Evolutionary conservation across 2,329 filamentous ascomycete species (phyloP).

Genomic region (Scytalidium lignicola): DNA sequence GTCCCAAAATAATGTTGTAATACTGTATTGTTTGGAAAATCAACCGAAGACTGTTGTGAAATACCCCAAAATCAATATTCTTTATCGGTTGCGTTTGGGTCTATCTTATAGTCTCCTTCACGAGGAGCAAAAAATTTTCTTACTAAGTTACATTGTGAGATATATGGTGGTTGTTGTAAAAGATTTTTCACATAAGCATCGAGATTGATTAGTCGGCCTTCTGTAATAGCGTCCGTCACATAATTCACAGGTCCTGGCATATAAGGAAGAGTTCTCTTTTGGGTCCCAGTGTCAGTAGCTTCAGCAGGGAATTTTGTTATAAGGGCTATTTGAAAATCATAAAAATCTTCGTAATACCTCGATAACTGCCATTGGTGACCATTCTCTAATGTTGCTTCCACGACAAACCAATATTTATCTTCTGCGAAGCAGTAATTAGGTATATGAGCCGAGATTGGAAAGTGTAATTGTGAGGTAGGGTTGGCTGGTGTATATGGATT

Average conservation of each 20-base stretch:
- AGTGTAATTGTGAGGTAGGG: slow-evolving; percentile 54
- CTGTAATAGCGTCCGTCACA: slow-evolving; percentile 95
- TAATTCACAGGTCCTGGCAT: slow-evolving; percentile 98
- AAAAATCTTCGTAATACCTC: slow-evolving; percentile 96
- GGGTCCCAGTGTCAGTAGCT: slow-evolving; percentile 76
- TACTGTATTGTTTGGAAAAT: slow-evolving; percentile 53
- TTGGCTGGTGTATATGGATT: slow-evolving; percentile 33
- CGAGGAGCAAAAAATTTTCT: slow-evolving; percentile 87
- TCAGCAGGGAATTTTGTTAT: slow-evolving; percentile 89
- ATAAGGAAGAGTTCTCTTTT: slow-evolving; percentile 82
- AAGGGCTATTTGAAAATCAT: slow-evolving; percentile 95
- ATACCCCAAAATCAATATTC: slow-evolving; percentile 71
- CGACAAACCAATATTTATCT: slow-evolving; percentile 98
- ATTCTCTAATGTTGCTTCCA: slow-evolving; percentile 86
- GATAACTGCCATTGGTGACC: slow-evolving; percentile 89
- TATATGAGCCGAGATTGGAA: slow-evolving; percentile 78
- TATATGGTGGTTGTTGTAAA: slow-evolving; percentile 75
- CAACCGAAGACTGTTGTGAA: slow-evolving; percentile 62
- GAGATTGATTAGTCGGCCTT: slow-evolving; percentile 84
- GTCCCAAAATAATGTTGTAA: slow-evolving; percentile 62
- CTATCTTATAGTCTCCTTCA: slow-evolving; percentile 89
- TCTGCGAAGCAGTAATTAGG: slow-evolving; percentile 93
- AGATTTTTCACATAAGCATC: slow-evolving; percentile 95
- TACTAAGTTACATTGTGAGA: slow-evolving; percentile 77
- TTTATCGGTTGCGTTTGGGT: slow-evolving; percentile 58